A percentile compares a stretch with the other conserved stretches of the same genome.
These are phyloP conservation scores for Xylariales sp. DNA, from an alignment of 2,329 filamentous ascomycete species.

Conservation along the genomic window DNA sequence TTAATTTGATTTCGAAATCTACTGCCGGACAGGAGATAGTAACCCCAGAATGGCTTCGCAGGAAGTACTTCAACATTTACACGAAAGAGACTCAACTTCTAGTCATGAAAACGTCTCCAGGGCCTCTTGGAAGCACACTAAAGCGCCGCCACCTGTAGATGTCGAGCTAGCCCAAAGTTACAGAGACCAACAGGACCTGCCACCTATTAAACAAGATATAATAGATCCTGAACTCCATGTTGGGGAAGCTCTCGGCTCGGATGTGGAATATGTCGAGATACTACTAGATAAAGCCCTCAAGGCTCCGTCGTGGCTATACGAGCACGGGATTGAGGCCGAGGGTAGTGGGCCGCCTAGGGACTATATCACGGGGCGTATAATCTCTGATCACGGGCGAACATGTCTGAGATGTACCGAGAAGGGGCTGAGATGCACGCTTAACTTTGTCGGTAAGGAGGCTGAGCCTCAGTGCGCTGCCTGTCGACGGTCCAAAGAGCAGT, in stretches of 20 bases:
- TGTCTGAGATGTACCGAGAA: slow-evolving; percentile 44
- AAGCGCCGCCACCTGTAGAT: slow-evolving; percentile 29
- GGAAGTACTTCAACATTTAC: not conserved
- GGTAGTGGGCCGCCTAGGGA: slow-evolving; percentile 26
- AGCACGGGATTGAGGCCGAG: not conserved
- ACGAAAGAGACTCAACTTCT: not conserved
- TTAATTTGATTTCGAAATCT: not conserved
- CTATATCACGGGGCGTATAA: slow-evolving; percentile 35
- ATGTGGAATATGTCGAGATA: slow-evolving; percentile 3
- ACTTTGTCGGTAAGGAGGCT: slow-evolving; percentile 35
- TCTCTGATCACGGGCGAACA: slow-evolving; percentile 34
- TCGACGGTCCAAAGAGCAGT: slow-evolving; percentile 29
- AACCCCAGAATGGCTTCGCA: slow-evolving; percentile 10
- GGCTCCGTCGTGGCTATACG: not conserved
- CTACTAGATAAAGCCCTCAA: slow-evolving; percentile 7
- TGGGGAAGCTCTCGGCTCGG: not conserved
- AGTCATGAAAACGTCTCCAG: not conserved
- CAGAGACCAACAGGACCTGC: slow-evolving; percentile 19
- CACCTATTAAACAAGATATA: slow-evolving; percentile 10
- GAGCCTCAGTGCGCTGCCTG: slow-evolving; percentile 43
- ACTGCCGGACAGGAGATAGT: not conserved
- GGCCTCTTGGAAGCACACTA: not conserved
- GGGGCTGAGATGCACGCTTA: slow-evolving; percentile 44
- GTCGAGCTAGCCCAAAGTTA: slow-evolving; percentile 26
- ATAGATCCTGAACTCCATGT: not conserved